These are phyloP conservation scores for Fusarium tuaranense DNA, from an alignment of 2,329 filamentous ascomycete genomes.

Conservation along the genomic window DNA sequence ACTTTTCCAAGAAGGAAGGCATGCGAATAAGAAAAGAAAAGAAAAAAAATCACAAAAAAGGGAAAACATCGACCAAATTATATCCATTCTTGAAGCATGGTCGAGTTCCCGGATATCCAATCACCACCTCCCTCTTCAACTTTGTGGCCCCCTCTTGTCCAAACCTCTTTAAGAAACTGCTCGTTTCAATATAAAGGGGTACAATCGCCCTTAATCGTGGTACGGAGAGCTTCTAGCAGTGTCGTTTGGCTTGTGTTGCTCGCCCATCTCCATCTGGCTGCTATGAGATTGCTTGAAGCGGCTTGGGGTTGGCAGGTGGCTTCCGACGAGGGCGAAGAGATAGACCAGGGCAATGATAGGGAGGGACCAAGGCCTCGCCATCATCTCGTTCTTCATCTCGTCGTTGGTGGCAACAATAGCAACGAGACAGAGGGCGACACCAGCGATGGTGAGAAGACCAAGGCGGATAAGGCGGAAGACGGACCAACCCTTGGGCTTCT, in stretches of 20 bases:
- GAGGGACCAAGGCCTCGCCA: fast-evolving
- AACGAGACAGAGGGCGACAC: not conserved
- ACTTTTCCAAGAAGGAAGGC: not conserved
- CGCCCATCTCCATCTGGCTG: not conserved
- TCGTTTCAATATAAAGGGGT: not conserved
- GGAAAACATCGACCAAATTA: not conserved
- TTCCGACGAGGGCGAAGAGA: not conserved
- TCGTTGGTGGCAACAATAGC: not conserved
- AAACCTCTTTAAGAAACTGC: not conserved
- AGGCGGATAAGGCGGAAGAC: not conserved
- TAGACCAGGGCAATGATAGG: not conserved
- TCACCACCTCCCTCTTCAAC: not conserved
- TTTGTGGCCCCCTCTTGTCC: not conserved
- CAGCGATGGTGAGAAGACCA: not conserved
- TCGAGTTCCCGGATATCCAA: not conserved
- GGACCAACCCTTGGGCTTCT: not conserved
- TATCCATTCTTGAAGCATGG: not conserved
- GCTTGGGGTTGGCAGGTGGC: not conserved
- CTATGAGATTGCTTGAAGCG: not conserved
- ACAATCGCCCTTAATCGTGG: not conserved
- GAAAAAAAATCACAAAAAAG: not conserved
- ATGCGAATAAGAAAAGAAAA: not conserved
- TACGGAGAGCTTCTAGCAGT: not conserved
- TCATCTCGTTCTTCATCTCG: fast-evolving
- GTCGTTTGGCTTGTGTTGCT: not conserved